These are phyloP conservation scores for Crithidia acanthocephali DNA, from an alignment of 208 protist genomes.

Conservation along the genomic window DNA sequence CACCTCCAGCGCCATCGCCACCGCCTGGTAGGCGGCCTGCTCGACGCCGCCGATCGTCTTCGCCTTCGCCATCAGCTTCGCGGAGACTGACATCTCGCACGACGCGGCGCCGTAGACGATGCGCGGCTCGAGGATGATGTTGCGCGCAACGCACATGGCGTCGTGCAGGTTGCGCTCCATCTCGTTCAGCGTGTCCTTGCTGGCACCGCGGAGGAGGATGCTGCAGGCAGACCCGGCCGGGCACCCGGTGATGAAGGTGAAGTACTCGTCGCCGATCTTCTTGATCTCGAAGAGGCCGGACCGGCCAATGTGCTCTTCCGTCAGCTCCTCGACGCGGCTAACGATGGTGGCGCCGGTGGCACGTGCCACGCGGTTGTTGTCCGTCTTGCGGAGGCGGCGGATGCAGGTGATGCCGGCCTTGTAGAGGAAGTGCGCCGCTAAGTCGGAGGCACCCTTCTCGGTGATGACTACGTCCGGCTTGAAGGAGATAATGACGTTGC, in stretches of 20 bases:
- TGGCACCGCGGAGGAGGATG: constrained; percentile 99
- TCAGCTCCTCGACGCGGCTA: constrained; percentile 97
- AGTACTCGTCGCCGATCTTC: constrained; percentile 99
- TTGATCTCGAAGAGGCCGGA: constrained; percentile 99
- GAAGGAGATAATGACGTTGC: constrained; percentile 97
- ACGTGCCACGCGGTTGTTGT: constrained; percentile 99
- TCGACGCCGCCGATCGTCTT: constrained; percentile 96
- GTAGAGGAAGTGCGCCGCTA: constrained; percentile 98
- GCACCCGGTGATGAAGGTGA: constrained; percentile 99
- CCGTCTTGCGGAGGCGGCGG: constrained; percentile 98
- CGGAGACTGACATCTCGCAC: constrained; percentile 97
- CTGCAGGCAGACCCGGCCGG: constrained; percentile 98
- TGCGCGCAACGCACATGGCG: constrained; percentile 98
- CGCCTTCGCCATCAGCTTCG: constrained; percentile 92
- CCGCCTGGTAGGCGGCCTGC: constrained; percentile 97
- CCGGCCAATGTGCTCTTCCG: constrained; percentile 98
- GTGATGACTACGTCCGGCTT: constrained; percentile 99
- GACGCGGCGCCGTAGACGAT: constrained; percentile 99
- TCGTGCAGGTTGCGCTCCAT: constrained; percentile 99
- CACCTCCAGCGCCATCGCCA: constrained; percentile 96
- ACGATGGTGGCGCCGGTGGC: constrained; percentile 99
- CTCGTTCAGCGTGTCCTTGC: constrained; percentile 99
- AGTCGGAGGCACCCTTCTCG: constrained; percentile 99
- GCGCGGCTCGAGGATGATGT: constrained; percentile 97
- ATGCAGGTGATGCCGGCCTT: constrained; percentile 98